Percentiles rank a stretch among this genome's conserved stretches.
phyloP scores from a whole-genome alignment of 1,284 basidiomycete species.

The Rhodotorula sp. region DNA sequence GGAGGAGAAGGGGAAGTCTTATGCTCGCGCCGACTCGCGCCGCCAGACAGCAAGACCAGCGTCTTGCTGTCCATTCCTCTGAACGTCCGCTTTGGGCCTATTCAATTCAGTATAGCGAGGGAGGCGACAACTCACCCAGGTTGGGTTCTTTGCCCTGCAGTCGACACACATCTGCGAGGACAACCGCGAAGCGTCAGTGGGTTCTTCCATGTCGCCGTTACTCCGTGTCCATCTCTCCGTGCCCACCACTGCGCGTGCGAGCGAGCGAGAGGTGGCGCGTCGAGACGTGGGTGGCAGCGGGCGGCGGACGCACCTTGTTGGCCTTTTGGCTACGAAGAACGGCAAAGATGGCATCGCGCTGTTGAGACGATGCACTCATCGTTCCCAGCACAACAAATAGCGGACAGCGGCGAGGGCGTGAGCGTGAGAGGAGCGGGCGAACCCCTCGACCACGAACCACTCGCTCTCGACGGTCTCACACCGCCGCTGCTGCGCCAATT shows the following conservation, averaged over 20 bases:
- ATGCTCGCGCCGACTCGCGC: no score
- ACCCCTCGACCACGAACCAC: no score
- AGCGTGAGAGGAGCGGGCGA: neutral
- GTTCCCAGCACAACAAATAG: no score
- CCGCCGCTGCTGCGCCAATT: neutral
- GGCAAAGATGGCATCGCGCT: slow-evolving; percentile 74
- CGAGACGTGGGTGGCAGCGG: neutral
- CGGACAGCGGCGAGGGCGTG: neutral
- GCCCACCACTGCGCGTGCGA: neutral
- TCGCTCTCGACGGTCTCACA: neutral
- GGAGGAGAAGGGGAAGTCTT: neutral
- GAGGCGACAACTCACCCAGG: slow-evolving; percentile 13
- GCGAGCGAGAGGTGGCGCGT: neutral
- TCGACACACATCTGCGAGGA: slow-evolving; percentile 82
- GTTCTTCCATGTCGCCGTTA: no score
- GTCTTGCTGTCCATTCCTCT: no score
- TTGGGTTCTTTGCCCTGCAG: slow-evolving; percentile 70
- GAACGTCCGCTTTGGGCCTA: no score
- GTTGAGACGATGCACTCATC: slow-evolving; percentile 56
- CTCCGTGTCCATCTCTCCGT: neutral
- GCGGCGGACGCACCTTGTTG: slow-evolving; percentile 69
- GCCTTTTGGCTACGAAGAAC: slow-evolving; percentile 76
- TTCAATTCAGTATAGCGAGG: neutral
- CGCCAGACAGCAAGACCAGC: no score
- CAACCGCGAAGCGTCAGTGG: neutral